phyloP scores from a whole-genome alignment of 129 eudicot species.

The Lactuca sativa region DNA sequence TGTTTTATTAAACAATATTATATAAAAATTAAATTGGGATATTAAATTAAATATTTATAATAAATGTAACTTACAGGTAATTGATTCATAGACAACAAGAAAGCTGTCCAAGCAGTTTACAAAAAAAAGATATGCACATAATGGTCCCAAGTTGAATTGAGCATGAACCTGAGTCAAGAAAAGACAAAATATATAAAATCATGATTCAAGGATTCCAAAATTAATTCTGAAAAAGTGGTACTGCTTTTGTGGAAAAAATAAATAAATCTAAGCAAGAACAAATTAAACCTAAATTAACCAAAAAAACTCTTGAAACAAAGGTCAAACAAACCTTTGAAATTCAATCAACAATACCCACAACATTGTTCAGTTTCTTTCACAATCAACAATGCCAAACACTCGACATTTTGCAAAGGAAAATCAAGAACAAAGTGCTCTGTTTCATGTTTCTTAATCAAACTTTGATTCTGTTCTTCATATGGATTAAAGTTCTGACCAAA shows the following conservation, averaged over 20 bases:
- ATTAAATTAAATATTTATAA: not conserved
- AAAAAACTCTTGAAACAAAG: not conserved
- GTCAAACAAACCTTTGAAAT: conserved; percentile 54
- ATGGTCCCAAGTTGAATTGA: conserved; percentile 58
- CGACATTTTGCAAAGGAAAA: conserved; percentile 48
- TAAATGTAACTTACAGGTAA: conserved; percentile 50
- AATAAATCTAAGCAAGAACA: not conserved
- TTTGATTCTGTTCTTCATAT: conserved; percentile 19
- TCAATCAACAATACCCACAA: conserved; percentile 61
- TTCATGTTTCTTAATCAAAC: conserved; percentile 25
- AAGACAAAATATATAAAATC: not conserved
- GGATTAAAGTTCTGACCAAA: conserved; percentile 21
- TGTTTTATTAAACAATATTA: not conserved
- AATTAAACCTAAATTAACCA: not conserved
- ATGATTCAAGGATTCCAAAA: not conserved
- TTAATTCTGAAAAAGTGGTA: not conserved
- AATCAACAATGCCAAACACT: conserved; percentile 41
- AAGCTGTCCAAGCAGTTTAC: conserved; percentile 70
- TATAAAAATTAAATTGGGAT: conserved; percentile 2
- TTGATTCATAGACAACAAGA: conserved; percentile 53
- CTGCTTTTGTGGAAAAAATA: not conserved
- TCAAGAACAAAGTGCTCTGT: conserved; percentile 23
- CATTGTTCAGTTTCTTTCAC: conserved; percentile 47
- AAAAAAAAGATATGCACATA: conserved; percentile 50
- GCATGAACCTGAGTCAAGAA: conserved; percentile 44